Evolutionary conservation across 164 flowering plant genomes (phyloP).

Genomic region (Magnolia changhungtana): DNA sequence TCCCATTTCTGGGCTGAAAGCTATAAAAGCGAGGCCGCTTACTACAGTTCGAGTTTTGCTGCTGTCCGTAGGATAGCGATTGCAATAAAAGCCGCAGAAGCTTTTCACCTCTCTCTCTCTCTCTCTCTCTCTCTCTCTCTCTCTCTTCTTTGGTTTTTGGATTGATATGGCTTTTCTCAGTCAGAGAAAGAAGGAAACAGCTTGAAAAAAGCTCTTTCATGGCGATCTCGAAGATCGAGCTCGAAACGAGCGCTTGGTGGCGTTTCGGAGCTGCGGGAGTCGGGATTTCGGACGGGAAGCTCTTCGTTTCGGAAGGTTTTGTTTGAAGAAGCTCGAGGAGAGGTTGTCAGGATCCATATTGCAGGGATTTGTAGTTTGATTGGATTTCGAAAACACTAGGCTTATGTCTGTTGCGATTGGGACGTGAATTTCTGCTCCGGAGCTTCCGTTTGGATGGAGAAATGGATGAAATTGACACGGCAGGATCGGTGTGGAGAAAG

Average conservation of each 20-base stretch:
- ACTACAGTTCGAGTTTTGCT: background rate
- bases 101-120: background rate
- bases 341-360: background rate
- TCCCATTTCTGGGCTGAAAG: background rate
- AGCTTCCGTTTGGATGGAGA: background rate
- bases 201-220: constrained; percentile 15
- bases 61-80: background rate
- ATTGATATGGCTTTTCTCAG: background rate
- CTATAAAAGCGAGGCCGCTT: background rate
- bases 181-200: constrained; percentile 5
- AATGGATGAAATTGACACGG: background rate
- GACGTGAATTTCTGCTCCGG: background rate
- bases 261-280: background rate
- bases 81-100: background rate
- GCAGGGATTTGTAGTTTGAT: background rate
- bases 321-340: background rate
- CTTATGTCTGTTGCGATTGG: background rate
- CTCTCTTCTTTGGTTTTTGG: background rate
- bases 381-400: background rate
- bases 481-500: background rate
- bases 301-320: background rate
- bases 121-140: background rate
- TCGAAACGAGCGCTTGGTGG: background rate
- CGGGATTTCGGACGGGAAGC: background rate
- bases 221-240: constrained; percentile 18